Evolutionary conservation across 163 green algal species (phyloP).

Genomic region (Scenedesmus sp.): DNA sequence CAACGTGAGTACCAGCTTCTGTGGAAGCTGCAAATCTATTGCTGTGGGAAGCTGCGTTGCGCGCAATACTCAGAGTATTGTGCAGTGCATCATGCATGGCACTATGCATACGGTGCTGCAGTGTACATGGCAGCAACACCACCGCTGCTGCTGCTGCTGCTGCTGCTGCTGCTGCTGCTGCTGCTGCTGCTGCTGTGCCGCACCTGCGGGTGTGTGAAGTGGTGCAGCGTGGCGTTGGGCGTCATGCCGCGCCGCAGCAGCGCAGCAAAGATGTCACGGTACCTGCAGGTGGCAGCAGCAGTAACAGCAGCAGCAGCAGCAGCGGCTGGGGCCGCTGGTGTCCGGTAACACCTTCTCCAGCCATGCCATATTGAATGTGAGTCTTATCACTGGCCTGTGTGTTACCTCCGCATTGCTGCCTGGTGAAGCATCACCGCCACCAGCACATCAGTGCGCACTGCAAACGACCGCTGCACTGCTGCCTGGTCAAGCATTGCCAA

Average conservation of each 20-base stretch:
- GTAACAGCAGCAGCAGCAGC: slow-evolving; percentile 12
- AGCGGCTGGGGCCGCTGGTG: background rate
- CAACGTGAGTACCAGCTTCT: no score
- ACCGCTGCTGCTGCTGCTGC: no score
- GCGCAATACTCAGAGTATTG: no score
- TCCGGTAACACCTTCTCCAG: background rate
- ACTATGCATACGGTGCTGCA: slow-evolving; percentile 43
- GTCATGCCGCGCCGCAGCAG: slow-evolving; percentile 67
- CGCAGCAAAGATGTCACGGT: slow-evolving; percentile 68
- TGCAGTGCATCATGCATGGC: background rate
- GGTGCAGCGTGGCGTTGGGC: slow-evolving; percentile 84
- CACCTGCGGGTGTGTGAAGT: slow-evolving; percentile 85
- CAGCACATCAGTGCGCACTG: no score
- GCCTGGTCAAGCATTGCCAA: no score
- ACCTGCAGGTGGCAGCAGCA: slow-evolving; percentile 56
- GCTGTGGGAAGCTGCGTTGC: no score
- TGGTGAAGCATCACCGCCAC: background rate
- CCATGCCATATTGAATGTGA: background rate
- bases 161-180: background rate
- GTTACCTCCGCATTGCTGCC: background rate
- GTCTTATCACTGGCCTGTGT: no score
- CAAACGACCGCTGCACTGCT: no score
- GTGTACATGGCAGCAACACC: no score
- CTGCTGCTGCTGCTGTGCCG: background rate
- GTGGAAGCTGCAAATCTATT: no score